These are phyloP conservation scores for Quercus alba DNA, from an alignment of 306 rosid genomes.

Conservation along the genomic window DNA sequence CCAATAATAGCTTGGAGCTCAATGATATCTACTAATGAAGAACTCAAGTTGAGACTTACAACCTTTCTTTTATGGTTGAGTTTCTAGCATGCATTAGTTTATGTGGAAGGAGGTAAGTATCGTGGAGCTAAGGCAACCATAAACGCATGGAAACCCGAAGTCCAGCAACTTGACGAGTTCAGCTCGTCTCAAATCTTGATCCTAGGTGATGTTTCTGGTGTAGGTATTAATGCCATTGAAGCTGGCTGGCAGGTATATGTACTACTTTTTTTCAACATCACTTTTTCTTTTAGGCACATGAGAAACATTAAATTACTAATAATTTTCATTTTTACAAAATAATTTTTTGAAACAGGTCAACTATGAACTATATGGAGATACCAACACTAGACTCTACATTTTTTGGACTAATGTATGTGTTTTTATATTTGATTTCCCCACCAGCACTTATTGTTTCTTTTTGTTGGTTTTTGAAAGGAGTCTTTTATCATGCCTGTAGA, in stretches of 20 bases:
- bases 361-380: slow-evolving; percentile 56
- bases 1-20: no score
- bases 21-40: no score
- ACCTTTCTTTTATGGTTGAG: slow-evolving; percentile 19
- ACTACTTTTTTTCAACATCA: background rate
- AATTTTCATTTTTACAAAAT: background rate
- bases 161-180: slow-evolving; percentile 53
- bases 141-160: slow-evolving; percentile 59
- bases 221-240: slow-evolving; percentile 58
- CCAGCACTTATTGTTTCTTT: slow-evolving; percentile 7
- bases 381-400: slow-evolving; percentile 54
- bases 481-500: slow-evolving; percentile 28
- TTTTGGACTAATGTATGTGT: slow-evolving; percentile 46
- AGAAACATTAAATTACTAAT: background rate
- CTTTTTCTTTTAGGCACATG: background rate
- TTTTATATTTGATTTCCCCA: slow-evolving; percentile 9
- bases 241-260: slow-evolving; percentile 60
- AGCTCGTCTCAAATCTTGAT: slow-evolving; percentile 61
- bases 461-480: background rate
- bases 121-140: slow-evolving; percentile 59
- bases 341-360: slow-evolving; percentile 41
- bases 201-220: slow-evolving; percentile 45
- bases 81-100: slow-evolving; percentile 50
- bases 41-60: background rate
- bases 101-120: slow-evolving; percentile 49